Evolutionary conservation across 495 filamentous ascomycete genomes (phyloP).

Genomic region (Trypethelium eluteriae): DNA sequence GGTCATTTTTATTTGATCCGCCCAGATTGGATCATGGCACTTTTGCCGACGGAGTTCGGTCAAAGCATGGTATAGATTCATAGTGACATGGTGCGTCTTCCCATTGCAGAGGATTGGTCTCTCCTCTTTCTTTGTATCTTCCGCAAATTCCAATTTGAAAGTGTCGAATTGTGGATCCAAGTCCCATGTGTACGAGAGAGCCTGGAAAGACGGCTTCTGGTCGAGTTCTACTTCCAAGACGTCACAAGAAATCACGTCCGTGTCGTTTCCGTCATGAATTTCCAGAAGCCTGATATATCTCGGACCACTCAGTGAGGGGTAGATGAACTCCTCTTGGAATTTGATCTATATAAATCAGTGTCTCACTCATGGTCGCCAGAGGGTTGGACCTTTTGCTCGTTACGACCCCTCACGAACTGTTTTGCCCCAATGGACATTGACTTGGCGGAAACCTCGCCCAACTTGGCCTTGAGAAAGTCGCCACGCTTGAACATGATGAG

Average conservation of each 20-base stretch:
- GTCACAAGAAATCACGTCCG: constrained; percentile 4
- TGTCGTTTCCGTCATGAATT: neutral
- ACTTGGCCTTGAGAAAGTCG: constrained; percentile 6
- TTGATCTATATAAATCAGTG: neutral
- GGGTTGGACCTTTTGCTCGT: constrained; percentile 3
- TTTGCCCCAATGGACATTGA: neutral
- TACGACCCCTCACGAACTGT: constrained; percentile 5
- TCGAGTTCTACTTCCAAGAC: constrained; percentile 5
- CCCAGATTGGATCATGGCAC: constrained; percentile 22
- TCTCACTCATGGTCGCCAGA: neutral
- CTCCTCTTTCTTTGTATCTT: constrained; percentile 1
- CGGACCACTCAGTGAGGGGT: neutral
- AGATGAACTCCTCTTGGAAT: neutral
- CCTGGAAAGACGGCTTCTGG: neutral
- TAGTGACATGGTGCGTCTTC: constrained; percentile 4
- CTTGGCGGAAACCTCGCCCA: neutral
- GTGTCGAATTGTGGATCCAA: neutral
- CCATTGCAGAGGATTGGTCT: constrained; percentile 1
- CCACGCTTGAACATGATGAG: neutral
- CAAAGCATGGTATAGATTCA: constrained; percentile 7
- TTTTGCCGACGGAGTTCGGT: constrained; percentile 8
- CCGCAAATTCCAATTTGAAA: neutral
- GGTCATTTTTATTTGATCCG: constrained; percentile 35
- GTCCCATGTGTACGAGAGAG: constrained; percentile 8
- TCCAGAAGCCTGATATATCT: neutral